Base-by-base conservation (phyloP, 805 yeast species). In the Jamesozyma rosinii region DNA sequence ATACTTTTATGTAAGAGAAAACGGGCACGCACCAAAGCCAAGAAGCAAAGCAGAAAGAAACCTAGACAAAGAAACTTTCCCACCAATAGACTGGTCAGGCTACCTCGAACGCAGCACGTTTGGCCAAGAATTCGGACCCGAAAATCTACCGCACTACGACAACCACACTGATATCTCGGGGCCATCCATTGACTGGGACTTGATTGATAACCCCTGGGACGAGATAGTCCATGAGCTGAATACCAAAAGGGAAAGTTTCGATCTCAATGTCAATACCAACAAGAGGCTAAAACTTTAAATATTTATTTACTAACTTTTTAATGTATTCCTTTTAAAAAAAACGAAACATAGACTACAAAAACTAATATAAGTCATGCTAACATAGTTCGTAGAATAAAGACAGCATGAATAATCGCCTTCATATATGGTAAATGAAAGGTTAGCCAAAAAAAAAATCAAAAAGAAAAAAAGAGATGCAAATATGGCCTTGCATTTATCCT, bases 1-100 rank as follows among this genome's bases (percentile, higher is more conserved):
- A 44, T 75, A 77, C 57, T 92, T 92, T 63, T 92, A 92, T 59
- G 74, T 89, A 8, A 79, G 76, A 57, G 94, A 88, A 57, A 92
- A 92, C 62, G 81, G 76, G 24, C 75, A 79, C 37, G 95, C 97
- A 1, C 98, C 97, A 0, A 72, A 64, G 21, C 89, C 95, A 3
- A 77, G 83, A 53, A 67, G 73, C 19, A 89, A 89, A 58, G 81
- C 81, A 61, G 79, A 75, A 59, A 77, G 81, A 59, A 76, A 65
- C 46, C 70, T 78, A 45, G 83, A 74, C 19, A 62, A 65, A 18
- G 72, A 76, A 21, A 71, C 66, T 21, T 83, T 75, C 47, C 90
- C 94, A 0, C 64, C 66, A 0, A 54, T 85, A n/a, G 64, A 71
- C 6, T 85, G 82, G 68, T 49, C 61, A 0, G 59, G 68, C 18